phyloP scores from a whole-genome alignment of 1,284 basidiomycete genomes.

The Wolfiporia cocos region DNA sequence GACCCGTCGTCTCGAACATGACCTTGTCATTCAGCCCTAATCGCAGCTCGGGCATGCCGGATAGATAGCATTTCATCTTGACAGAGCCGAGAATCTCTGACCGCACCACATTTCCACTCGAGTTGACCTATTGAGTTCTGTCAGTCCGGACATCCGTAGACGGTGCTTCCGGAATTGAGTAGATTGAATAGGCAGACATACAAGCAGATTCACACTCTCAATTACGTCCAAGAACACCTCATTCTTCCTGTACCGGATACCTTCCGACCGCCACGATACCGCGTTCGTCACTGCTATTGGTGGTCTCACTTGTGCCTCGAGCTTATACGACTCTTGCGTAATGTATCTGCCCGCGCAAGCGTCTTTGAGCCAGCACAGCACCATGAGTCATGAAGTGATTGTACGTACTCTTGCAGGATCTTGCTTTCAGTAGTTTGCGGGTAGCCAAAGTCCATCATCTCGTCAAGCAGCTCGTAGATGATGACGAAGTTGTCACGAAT shows the following conservation, averaged over 20 bases:
- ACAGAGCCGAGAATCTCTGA: constrained; percentile 97
- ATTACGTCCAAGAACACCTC: constrained; percentile 99
- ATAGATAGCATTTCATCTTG: constrained; percentile 99
- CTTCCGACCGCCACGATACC: constrained; percentile 97
- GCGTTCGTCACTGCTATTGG: constrained; percentile 99
- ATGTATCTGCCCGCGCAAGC: constrained; percentile 67
- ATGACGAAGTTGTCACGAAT: constrained; percentile 99
- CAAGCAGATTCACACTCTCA: constrained; percentile 94
- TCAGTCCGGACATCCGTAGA: neutral
- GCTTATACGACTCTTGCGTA: constrained; percentile 98
- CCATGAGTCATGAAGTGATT: too few species aligned
- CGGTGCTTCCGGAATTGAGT: too few species aligned
- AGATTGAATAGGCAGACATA: constrained; percentile 22
- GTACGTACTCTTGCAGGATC: constrained; percentile 91
- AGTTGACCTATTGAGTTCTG: constrained; percentile 83
- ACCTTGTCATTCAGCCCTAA: constrained; percentile 98
- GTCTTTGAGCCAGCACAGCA: too few species aligned
- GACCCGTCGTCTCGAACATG: constrained; percentile 97
- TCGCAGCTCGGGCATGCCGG: constrained; percentile 97
- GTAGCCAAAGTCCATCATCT: constrained; percentile 99
- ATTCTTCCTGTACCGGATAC: constrained; percentile 97
- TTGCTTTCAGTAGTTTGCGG: constrained; percentile 99
- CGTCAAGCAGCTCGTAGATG: constrained; percentile 96
- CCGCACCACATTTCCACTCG: constrained; percentile 94
- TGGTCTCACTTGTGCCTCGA: constrained; percentile 93